Percentiles rank a stretch among this genome's conserved stretches.
These are phyloP conservation scores for Cucurbita maxima DNA, from an alignment of 306 rosid species.

Conservation along the genomic window DNA sequence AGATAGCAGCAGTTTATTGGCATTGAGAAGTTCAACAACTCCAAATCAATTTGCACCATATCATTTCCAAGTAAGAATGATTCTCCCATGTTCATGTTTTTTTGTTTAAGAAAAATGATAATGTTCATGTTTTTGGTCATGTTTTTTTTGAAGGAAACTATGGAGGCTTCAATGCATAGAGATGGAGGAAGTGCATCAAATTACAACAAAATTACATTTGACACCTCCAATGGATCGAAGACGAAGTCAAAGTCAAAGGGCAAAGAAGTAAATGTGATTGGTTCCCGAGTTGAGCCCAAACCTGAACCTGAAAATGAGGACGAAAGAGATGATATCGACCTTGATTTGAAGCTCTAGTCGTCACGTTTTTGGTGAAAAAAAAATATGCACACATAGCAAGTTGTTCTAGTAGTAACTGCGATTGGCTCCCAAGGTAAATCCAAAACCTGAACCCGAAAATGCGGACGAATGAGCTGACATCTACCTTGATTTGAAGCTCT, in stretches of 20 bases:
- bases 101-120: neutral
- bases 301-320: neutral
- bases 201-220: neutral
- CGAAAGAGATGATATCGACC: neutral
- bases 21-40: neutral
- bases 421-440: too few species aligned
- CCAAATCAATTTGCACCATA: neutral
- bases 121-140: too few species aligned
- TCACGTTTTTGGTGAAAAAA: neutral
- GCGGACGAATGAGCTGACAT: too few species aligned
- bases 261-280: neutral
- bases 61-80: neutral
- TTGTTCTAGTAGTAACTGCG: too few species aligned
- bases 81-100: too few species aligned
- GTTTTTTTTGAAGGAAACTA: neutral
- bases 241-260: neutral
- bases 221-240: neutral
- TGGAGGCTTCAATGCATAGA: neutral
- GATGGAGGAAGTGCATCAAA: neutral
- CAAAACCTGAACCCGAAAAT: too few species aligned
- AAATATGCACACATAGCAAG: too few species aligned
- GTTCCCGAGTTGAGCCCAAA: neutral
- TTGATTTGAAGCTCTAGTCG: neutral
- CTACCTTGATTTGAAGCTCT: too few species aligned
- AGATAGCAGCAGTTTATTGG: neutral